Conservation (phyloP, 2,329 filamentous ascomycete species). For the Fusarium duplospermum region DNA sequence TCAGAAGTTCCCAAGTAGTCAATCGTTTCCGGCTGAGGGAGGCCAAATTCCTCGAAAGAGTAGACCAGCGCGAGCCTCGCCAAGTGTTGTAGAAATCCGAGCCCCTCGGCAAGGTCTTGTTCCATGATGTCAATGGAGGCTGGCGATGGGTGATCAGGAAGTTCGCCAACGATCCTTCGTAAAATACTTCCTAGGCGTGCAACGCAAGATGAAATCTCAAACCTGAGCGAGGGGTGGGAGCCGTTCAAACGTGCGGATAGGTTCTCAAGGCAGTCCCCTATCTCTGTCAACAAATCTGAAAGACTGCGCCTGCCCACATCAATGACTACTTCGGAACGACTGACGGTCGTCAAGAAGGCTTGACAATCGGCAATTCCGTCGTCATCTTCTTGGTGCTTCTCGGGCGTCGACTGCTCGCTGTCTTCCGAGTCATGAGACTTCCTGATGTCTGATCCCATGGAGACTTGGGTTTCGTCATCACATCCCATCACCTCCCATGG, state of each 20-base stretch:
- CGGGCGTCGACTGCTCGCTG: too few relatives aligned
- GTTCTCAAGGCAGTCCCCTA: not conserved
- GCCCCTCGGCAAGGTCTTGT: not conserved
- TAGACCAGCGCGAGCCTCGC: not conserved
- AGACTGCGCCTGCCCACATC: not conserved
- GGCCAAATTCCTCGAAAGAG: not conserved
- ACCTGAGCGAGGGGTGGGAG: not conserved
- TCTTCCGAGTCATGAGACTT: not conserved
- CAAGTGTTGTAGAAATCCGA: not conserved
- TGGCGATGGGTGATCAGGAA: too few relatives aligned
- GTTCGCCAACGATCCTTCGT: not conserved
- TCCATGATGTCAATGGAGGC: not conserved
- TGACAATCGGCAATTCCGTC: not conserved
- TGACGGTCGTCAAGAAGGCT: too few relatives aligned
- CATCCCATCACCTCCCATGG: not conserved
- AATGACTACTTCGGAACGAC: too few relatives aligned
- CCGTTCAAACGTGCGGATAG: not conserved
- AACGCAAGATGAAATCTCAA: not conserved
- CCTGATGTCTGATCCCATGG: not conserved
- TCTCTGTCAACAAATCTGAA: not conserved
- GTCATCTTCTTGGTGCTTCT: too few relatives aligned
- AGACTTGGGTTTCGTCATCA: not conserved
- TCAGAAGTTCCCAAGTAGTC: not conserved
- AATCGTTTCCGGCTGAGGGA: not conserved
- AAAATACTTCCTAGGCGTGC: not conserved